phyloP scores from a whole-genome alignment of 176 grass and related monocot species.

The Avena sativa region DNA sequence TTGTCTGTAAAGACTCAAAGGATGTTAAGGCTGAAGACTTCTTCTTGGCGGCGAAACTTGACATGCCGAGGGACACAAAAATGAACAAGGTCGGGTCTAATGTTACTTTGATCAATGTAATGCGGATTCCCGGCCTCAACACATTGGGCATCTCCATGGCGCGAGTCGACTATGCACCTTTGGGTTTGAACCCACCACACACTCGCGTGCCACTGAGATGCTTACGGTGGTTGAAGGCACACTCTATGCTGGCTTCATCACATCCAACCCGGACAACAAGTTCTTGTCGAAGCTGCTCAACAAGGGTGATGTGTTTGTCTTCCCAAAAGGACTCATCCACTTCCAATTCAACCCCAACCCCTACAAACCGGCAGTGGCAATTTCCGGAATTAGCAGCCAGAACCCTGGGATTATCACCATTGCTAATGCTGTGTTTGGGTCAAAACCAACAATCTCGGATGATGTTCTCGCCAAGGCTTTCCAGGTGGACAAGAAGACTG shows the following conservation, averaged over 20 bases:
- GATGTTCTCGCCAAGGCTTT: not conserved
- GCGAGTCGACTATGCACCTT: too few species aligned
- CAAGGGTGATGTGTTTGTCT: not conserved
- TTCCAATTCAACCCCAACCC: not conserved
- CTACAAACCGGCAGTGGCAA: not conserved
- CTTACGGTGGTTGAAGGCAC: too few species aligned
- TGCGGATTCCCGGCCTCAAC: not conserved
- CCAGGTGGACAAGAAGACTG: not conserved
- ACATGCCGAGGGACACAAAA: not conserved
- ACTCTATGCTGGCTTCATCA: too few species aligned
- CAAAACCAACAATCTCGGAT: not conserved
- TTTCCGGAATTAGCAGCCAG: not conserved
- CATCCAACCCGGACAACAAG: not conserved
- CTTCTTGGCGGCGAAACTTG: constrained; percentile 5
- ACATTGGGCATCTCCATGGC: not conserved
- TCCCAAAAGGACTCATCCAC: constrained; percentile 1
- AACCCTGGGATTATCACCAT: not conserved
- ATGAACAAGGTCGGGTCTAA: not conserved
- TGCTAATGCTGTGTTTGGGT: not conserved
- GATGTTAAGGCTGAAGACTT: not conserved
- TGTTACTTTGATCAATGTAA: not conserved
- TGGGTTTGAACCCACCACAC: too few species aligned
- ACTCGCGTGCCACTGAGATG: too few species aligned
- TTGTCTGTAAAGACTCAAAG: not conserved
- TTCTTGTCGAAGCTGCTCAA: not conserved